Conservation (phyloP, 2,329 filamentous ascomycete species). For the Knufia petricola region DNA sequence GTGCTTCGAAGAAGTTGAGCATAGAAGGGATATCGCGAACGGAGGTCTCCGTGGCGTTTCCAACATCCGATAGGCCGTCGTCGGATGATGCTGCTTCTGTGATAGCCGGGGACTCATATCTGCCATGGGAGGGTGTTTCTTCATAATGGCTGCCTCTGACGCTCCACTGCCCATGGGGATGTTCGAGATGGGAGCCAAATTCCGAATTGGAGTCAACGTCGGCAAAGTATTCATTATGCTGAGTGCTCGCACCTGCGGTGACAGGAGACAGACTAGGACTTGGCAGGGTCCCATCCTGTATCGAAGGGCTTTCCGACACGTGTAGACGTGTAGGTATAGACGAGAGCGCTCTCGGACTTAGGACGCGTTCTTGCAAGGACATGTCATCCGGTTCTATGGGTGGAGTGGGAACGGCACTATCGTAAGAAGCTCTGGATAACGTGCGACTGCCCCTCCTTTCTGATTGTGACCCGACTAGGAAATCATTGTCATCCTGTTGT, state of each 20-base stretch:
- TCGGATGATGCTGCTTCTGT: conserved; percentile 8
- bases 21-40: conserved; percentile 76
- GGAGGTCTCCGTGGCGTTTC: conserved; percentile 24
- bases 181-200: conserved; percentile 26
- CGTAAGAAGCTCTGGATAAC: conserved; percentile 15
- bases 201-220: conserved; percentile 38
- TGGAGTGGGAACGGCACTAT: conserved; percentile 22
- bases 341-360: conserved; percentile 24
- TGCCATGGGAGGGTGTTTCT: conserved; percentile 10
- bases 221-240: conserved; percentile 34
- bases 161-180: conserved; percentile 4
- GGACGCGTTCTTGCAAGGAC: conserved; percentile 30
- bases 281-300: conserved; percentile 83
- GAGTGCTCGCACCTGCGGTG: conserved; percentile 62
- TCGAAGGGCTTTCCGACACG: conserved; percentile 56
- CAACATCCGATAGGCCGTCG: conserved; percentile 1
- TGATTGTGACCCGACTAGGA: background rate
- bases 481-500: background rate
- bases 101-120: conserved; percentile 10
- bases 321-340: conserved; percentile 32
- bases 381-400: conserved; percentile 20
- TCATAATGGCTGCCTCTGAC: conserved; percentile 16
- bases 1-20: conserved; percentile 79
- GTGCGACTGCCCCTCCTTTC: background rate
- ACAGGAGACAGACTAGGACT: conserved; percentile 88